Evolutionary conservation across 805 yeast genomes (phyloP).

Genomic region (Lachancea waltii): DNA sequence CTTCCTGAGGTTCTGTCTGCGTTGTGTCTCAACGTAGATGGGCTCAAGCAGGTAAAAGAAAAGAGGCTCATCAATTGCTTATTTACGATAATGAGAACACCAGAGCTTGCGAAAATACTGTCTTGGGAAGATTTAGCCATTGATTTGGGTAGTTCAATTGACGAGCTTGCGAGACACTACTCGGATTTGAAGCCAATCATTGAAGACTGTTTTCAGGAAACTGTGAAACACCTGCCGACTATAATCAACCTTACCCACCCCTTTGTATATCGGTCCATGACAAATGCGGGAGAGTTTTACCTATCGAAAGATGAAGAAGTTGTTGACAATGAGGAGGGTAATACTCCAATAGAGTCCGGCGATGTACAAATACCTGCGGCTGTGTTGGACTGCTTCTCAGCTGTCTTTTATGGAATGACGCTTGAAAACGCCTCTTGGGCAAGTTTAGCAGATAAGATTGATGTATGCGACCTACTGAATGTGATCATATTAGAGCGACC

Average conservation of each 20-base stretch:
- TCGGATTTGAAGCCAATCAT: slow-evolving; percentile 62
- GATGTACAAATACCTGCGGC: slow-evolving; percentile 42
- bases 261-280: slow-evolving; percentile 36
- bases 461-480: slow-evolving; percentile 41
- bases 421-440: slow-evolving; percentile 45
- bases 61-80: slow-evolving; percentile 36
- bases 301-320: slow-evolving; percentile 37
- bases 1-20: slow-evolving; percentile 79
- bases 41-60: slow-evolving; percentile 49
- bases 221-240: slow-evolving; percentile 45
- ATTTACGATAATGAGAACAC: slow-evolving; percentile 46
- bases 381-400: slow-evolving; percentile 44
- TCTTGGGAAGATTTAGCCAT: slow-evolving; percentile 47
- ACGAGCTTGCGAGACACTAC: slow-evolving; percentile 78
- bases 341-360: slow-evolving; percentile 44
- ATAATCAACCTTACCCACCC: slow-evolving; percentile 35
- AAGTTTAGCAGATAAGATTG: slow-evolving; percentile 34
- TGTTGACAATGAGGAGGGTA: slow-evolving; percentile 37
- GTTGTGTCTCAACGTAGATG: slow-evolving; percentile 67
- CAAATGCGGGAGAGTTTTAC: slow-evolving; percentile 38
- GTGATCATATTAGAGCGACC: slow-evolving; percentile 45
- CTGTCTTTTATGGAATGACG: slow-evolving; percentile 43
- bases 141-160: slow-evolving; percentile 60
- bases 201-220: slow-evolving; percentile 38
- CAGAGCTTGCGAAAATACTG: slow-evolving; percentile 47